phyloP scores from a whole-genome alignment of 768 basidiomycete genomes.

The Xerocomellus chrysenteron region DNA sequence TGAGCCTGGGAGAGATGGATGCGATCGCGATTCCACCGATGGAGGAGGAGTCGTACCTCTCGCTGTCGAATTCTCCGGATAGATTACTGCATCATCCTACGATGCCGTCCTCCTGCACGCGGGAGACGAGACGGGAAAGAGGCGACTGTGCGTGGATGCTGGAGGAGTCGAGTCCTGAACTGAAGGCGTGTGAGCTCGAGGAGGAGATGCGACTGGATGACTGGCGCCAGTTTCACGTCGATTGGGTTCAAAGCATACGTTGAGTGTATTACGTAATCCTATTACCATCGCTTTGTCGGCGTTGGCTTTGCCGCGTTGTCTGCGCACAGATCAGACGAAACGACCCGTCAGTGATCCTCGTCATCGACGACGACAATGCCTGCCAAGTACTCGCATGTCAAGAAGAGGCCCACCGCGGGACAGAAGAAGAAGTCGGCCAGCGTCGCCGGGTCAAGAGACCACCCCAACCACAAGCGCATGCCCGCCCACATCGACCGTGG shows the following conservation, averaged over 20 bases:
- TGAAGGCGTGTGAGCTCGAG: slow-evolving; percentile 25
- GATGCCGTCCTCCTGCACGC: too few relatives aligned
- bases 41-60: slow-evolving; percentile 45
- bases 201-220: slow-evolving; percentile 31
- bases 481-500: slow-evolving; percentile 53
- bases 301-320: slow-evolving; percentile 11
- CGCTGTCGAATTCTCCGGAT: slow-evolving; percentile 36
- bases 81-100: slow-evolving; percentile 9
- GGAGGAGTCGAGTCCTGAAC: slow-evolving; percentile 38
- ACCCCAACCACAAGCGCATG: slow-evolving; percentile 30
- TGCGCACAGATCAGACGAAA: slow-evolving; percentile 13
- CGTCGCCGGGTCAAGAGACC: slow-evolving; percentile 17
- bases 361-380: slow-evolving; percentile 44
- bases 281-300: neutral
- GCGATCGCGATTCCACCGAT: slow-evolving; percentile 26
- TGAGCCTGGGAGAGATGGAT: slow-evolving; percentile 36
- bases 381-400: slow-evolving; percentile 74
- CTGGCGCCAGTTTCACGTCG: slow-evolving; percentile 58
- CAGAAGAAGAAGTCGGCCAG: slow-evolving; percentile 43
- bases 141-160: slow-evolving; percentile 39
- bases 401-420: slow-evolving; percentile 55
- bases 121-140: slow-evolving; percentile 23
- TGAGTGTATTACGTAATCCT: slow-evolving; percentile 21
- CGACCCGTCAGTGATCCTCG: neutral
- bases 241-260: slow-evolving; percentile 31